These are phyloP conservation scores for Coemansia sp. DNA, from an alignment of 192 early-diverging fungal species.

Conservation along the genomic window DNA sequence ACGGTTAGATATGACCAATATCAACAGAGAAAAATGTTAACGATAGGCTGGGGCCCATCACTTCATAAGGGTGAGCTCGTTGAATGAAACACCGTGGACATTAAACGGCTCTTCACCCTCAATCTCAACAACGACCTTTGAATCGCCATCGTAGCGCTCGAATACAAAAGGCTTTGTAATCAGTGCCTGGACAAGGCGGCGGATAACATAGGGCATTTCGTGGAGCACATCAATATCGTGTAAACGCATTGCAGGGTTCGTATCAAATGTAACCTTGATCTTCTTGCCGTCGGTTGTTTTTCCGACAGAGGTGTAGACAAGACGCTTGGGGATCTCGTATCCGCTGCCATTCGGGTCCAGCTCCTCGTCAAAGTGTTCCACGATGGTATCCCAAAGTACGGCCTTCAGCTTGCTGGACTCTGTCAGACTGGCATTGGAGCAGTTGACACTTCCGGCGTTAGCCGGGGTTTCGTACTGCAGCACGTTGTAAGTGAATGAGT, in stretches of 20 bases:
- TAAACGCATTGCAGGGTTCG: constrained; percentile 64
- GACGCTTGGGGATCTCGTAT: constrained; percentile 77
- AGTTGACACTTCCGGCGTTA: constrained; percentile 65
- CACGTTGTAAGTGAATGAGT: constrained; percentile 50
- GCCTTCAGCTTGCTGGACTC: constrained; percentile 67
- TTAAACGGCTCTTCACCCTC: constrained; percentile 67
- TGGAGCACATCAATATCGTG: constrained; percentile 89
- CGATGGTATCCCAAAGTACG: constrained; percentile 75
- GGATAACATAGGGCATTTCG: constrained; percentile 91
- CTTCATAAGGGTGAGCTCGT: constrained; percentile 77
- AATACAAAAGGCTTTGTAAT: constrained; percentile 93
- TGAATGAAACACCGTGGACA: constrained; percentile 72
- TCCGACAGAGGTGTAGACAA: constrained; percentile 79
- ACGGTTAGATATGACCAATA: background rate
- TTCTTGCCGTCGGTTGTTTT: constrained; percentile 72
- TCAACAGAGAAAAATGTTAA: background rate
- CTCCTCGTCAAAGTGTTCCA: constrained; percentile 62
- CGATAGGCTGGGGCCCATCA: constrained; percentile 8
- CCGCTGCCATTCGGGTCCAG: constrained; percentile 76
- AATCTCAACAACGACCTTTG: constrained; percentile 65
- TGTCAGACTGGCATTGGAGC: constrained; percentile 76
- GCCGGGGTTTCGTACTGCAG: constrained; percentile 81
- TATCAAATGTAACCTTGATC: constrained; percentile 65
- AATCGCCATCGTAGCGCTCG: constrained; percentile 82
- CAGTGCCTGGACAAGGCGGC: constrained; percentile 88